These are phyloP conservation scores for Crithidia bombi DNA, from an alignment of 208 protist species.

Conservation along the genomic window DNA sequence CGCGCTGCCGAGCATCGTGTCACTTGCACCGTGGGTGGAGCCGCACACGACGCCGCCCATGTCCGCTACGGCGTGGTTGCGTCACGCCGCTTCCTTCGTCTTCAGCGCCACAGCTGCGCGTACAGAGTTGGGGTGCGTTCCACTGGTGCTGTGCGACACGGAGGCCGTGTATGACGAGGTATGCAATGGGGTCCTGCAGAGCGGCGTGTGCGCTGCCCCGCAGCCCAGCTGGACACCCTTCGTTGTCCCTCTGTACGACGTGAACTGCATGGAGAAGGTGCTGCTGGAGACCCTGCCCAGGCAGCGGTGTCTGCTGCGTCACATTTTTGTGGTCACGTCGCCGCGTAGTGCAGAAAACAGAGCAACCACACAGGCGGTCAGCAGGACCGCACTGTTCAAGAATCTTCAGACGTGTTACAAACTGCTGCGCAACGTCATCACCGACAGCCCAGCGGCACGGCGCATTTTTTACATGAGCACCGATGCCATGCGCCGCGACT, in stretches of 20 bases:
- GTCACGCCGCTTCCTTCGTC: slow-evolving; percentile 12
- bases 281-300: not conserved
- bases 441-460: not conserved
- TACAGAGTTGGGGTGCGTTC: slow-evolving; percentile 14
- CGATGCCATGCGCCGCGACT: not conserved
- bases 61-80: slow-evolving; percentile 10
- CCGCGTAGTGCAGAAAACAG: not conserved
- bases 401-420: not conserved
- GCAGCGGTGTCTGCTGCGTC: not conserved
- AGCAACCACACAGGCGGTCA: no score
- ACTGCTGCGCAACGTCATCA: not conserved
- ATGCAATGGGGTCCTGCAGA: not conserved
- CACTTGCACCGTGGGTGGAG: slow-evolving; percentile 2
- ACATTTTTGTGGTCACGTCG: slow-evolving; percentile 17
- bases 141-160: slow-evolving; percentile 23
- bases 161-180: not conserved
- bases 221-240: slow-evolving; percentile 1
- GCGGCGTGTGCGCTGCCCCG: not conserved
- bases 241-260: slow-evolving; percentile 17
- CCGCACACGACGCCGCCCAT: not conserved
- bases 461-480: slow-evolving; percentile 15
- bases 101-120: slow-evolving; percentile 18
- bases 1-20: not conserved
- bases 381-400: not conserved
- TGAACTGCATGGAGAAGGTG: not conserved